Base-by-base conservation (phyloP, 768 basidiomycete genomes). In the Filobasidium floriforme region DNA sequence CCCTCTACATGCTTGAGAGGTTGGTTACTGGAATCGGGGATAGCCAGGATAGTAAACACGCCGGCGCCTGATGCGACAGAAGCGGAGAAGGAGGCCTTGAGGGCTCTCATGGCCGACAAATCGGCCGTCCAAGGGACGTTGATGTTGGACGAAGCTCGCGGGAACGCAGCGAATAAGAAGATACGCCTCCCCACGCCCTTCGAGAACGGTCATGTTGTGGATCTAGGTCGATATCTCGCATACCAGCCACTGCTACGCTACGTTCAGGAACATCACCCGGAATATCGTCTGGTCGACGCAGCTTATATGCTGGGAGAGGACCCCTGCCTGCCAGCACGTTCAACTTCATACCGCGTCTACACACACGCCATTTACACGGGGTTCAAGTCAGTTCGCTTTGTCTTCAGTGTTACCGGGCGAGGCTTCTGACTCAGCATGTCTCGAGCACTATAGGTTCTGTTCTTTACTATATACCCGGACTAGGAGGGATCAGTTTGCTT, bases 101-200 rank as follows among this genome's bases (percentile, higher is more conserved):
- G n/a, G n/a, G n/a, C n/a, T 55, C 19, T 44, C 10, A 10, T 54
- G 52, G 49, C 41, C 24, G 32, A 52, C 19, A 46, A 49, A 15
- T n/a, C 22, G 18, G 24, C 19, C 11, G 49, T 62, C 6, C n/a
- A 40, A 18, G 61, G 46, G 5, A 62, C 61, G 4, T 18, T 62
- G n/a, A 49, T 62, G 41, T 19, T 62, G 44, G 26, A 51, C 19
- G 61, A 62, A 52, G 46, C 46, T 26, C 14, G 46, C 4, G 26
- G 44, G 4, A 51, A 60, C 59, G 59, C 59, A 40, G 37, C 37
- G 7, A 15, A 24, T 22, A 12, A 22, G 7, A 28, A 15, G 12
- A 60, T 60, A 60, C 26, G 28, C 29, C 29, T 60, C 7, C 59
- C 59, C 7, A 9, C 14, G 32, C 59, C 59, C 7, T 15, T 29